Base-by-base conservation (phyloP, 2,329 filamentous ascomycete species). In the Penicillium paneum region DNA sequence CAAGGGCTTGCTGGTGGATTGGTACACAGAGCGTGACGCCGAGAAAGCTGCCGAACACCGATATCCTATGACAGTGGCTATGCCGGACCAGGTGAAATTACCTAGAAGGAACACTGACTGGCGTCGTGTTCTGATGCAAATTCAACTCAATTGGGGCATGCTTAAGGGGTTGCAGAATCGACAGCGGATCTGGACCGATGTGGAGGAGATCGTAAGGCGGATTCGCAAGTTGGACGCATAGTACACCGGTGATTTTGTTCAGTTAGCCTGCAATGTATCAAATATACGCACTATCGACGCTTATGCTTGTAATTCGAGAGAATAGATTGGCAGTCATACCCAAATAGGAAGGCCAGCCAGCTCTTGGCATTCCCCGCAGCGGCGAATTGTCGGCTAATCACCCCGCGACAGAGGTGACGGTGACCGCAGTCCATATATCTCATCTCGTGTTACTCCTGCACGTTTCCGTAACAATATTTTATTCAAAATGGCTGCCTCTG, bases 121-220 rank as follows among this genome's bases (percentile, higher is more conserved):
- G 64, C 59, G 58, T 49, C 29, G 35, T 26, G 32, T 68, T 5
- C 66, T 62, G 28, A 43, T 41, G 7, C 54, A 56, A n/a, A 61
- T 69, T 15, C 56, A 43, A n/a, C 38, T 36, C 5, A 54, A 59
- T 28, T 65, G 60, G 54, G 29, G 36, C n/a, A 26, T 52, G 1
- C 52, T 68, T 8, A 69, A 61, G 41, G 65, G 66, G 0, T 35
- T 68, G 29, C 41, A 38, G 34, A 69, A 69, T 49, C 53, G 65
- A 17, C 29, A 53, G 45, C 50, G 66, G 32, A 63, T 69, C 26
- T 69, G 63, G 61, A 41, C 7, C 12, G 43, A 53, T 26, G 24
- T 49, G 21, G 54, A 61, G 15, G 56, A 62, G 32, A 58, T 67
- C 29, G 73, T 79, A 62, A 71, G 74, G 19, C 79, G 81, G 31